A percentile compares a stretch with the other conserved stretches of the same genome.
These are phyloP conservation scores for Globisporangium echinulatum DNA, from an alignment of 352 stramenopile genomes.

Conservation along the genomic window DNA sequence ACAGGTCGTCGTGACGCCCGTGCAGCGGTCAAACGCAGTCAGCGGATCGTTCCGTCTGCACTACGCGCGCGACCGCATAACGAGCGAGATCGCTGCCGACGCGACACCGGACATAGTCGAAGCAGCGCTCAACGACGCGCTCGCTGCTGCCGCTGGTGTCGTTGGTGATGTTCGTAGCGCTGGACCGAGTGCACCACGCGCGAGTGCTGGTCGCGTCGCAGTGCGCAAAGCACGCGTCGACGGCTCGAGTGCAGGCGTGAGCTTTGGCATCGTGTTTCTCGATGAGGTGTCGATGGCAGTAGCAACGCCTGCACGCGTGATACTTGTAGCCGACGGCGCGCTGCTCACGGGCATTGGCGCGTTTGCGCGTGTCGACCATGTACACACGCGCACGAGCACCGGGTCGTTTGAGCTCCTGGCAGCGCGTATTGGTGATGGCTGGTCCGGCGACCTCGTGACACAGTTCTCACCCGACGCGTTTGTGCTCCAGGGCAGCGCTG, in stretches of 20 bases:
- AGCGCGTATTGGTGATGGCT: background rate
- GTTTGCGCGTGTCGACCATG: slow-evolving; percentile 9
- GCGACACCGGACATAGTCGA: slow-evolving; percentile 6
- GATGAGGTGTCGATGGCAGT: slow-evolving; percentile 4
- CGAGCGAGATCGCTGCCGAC: slow-evolving; percentile 6
- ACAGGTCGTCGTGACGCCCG: slow-evolving; percentile 5
- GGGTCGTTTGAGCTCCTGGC: slow-evolving; percentile 11
- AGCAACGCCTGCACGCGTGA: background rate
- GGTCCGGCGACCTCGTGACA: slow-evolving; percentile 3
- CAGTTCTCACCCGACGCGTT: slow-evolving; percentile 3
- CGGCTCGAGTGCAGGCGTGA: slow-evolving; percentile 3
- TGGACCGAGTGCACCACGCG: background rate
- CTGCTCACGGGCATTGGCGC: slow-evolving; percentile 11
- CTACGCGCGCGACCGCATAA: slow-evolving; percentile 1
- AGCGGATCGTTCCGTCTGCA: slow-evolving; percentile 16
- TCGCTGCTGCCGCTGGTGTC: background rate
- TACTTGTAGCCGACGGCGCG: slow-evolving; percentile 4
- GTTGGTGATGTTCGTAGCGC: background rate
- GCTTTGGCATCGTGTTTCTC: slow-evolving; percentile 14
- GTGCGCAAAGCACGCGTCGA: slow-evolving; percentile 11
- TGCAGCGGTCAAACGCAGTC: slow-evolving; percentile 14
- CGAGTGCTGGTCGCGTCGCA: slow-evolving; percentile 2
- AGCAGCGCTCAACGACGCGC: slow-evolving; percentile 7
- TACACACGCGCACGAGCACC: background rate
- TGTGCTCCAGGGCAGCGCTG: background rate